A percentile compares a stretch with the other conserved stretches of the same genome.
These are phyloP conservation scores for Podospora pseudoanserina DNA, from an alignment of 495 filamentous ascomycete species.

Conservation along the genomic window DNA sequence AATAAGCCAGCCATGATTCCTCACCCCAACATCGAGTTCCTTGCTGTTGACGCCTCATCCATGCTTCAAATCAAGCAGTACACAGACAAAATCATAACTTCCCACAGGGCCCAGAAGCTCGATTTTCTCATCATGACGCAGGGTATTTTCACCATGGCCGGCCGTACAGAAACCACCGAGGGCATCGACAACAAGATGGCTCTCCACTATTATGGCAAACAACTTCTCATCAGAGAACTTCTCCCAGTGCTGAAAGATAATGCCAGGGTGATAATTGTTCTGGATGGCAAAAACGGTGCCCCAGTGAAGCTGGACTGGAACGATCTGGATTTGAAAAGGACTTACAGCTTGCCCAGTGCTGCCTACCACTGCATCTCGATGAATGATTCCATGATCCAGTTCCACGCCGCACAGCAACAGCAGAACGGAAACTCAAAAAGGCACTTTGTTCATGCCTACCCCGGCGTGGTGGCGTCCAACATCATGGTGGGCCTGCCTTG, in stretches of 20 bases:
- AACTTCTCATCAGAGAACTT: slow-evolving; percentile 28
- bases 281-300: slow-evolving; percentile 17
- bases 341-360: slow-evolving; percentile 17
- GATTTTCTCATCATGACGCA: slow-evolving; percentile 25
- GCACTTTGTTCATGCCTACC: slow-evolving; percentile 26
- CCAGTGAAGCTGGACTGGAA: slow-evolving; percentile 24
- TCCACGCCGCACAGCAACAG: slow-evolving; percentile 16
- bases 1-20: slow-evolving; percentile 22
- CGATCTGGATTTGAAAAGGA: slow-evolving; percentile 24
- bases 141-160: slow-evolving; percentile 23
- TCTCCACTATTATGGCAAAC: slow-evolving; percentile 28
- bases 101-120: slow-evolving; percentile 9
- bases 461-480: slow-evolving; percentile 20
- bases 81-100: slow-evolving; percentile 16
- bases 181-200: slow-evolving; percentile 30
- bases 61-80: slow-evolving; percentile 26
- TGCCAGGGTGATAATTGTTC: slow-evolving; percentile 24
- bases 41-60: slow-evolving; percentile 21
- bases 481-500: slow-evolving; percentile 14
- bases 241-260: slow-evolving; percentile 17
- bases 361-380: slow-evolving; percentile 24
- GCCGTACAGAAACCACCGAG: slow-evolving; percentile 26
- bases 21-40: slow-evolving; percentile 25
- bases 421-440: slow-evolving; percentile 1
- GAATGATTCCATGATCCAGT: slow-evolving; percentile 25